Conservation (phyloP, 2,329 filamentous ascomycete species). For the Diplodia sapinea region DNA sequence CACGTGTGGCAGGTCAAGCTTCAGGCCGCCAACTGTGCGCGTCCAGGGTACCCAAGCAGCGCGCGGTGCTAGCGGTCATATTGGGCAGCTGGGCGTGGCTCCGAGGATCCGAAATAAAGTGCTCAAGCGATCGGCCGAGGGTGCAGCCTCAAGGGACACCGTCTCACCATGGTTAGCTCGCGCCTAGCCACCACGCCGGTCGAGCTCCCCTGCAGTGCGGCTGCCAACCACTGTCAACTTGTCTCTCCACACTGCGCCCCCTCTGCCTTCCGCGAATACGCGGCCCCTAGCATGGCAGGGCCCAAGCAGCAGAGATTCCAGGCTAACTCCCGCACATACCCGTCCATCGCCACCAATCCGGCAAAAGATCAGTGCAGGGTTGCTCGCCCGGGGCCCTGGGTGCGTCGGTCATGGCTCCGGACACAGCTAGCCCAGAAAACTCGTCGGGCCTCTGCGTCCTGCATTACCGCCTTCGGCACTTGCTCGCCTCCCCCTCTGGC, state of each 20-base stretch:
- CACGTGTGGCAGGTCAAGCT: background rate
- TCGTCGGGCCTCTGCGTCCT: conserved; percentile 24
- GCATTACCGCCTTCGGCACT: conserved; percentile 24
- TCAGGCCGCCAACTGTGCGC: background rate
- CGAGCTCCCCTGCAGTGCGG: conserved; percentile 6
- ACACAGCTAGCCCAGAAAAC: conserved; percentile 6
- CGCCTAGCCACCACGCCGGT: conserved; percentile 4
- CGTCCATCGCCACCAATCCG: background rate
- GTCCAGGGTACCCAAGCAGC: background rate
- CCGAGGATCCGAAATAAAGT: background rate
- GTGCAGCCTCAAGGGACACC: conserved; percentile 1
- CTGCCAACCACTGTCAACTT: background rate
- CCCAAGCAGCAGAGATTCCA: background rate
- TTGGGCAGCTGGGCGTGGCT: conserved; percentile 13
- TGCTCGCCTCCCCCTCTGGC: conserved; percentile 1
- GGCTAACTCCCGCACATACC: background rate
- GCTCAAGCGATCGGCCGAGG: background rate
- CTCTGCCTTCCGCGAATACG: background rate
- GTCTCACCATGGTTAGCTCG: background rate
- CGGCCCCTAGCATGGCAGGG: conserved; percentile 1
- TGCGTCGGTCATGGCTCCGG: background rate
- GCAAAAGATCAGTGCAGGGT: conserved; percentile 10
- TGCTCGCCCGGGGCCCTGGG: background rate
- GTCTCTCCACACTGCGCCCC: background rate
- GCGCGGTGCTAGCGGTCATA: background rate